Evolutionary conservation across 2,329 filamentous ascomycete genomes (phyloP).

Genomic region (Juglanconis oblonga): DNA sequence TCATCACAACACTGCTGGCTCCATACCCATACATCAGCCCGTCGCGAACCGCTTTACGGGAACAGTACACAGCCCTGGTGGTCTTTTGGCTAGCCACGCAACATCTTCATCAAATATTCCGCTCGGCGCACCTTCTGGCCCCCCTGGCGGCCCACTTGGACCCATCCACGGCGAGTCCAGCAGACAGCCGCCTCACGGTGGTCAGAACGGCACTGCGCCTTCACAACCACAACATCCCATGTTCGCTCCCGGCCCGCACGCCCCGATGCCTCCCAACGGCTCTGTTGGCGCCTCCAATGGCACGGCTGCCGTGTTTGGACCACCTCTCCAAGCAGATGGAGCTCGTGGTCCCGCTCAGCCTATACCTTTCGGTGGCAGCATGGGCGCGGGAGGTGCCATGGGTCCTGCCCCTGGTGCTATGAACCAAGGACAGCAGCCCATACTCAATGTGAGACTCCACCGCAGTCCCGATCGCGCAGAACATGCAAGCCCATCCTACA

Average conservation of each 20-base stretch:
- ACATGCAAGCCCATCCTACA: constrained; percentile 4
- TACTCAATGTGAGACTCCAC: constrained; percentile 61
- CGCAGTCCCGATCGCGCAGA: constrained; percentile 1
- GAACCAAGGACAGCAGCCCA: constrained; percentile 79
- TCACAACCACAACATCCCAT: constrained; percentile 47
- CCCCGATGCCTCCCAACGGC: constrained; percentile 46
- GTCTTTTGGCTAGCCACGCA: constrained; percentile 74
- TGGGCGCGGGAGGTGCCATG: constrained; percentile 35
- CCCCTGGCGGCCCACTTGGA: constrained; percentile 51
- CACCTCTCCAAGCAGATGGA: constrained; percentile 61
- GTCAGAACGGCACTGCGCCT: constrained; percentile 44
- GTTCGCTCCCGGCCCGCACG: constrained; percentile 53
- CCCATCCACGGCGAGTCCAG: constrained; percentile 51
- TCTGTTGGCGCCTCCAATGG: constrained; percentile 58
- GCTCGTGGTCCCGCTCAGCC: constrained; percentile 60
- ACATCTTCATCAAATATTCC: constrained; percentile 53
- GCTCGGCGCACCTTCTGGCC: constrained; percentile 49
- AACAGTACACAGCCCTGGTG: constrained; percentile 89
- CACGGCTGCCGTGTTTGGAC: constrained; percentile 65
- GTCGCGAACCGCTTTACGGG: constrained; percentile 78
- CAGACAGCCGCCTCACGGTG: constrained; percentile 50
- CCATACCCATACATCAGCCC: constrained; percentile 90
- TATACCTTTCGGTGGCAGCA: constrained; percentile 45
- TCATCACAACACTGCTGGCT: constrained; percentile 83
- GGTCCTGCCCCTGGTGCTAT: constrained; percentile 51